Evolutionary conservation across 192 early-diverging fungal species (phyloP).

Genomic region (Linderina pennispora): DNA sequence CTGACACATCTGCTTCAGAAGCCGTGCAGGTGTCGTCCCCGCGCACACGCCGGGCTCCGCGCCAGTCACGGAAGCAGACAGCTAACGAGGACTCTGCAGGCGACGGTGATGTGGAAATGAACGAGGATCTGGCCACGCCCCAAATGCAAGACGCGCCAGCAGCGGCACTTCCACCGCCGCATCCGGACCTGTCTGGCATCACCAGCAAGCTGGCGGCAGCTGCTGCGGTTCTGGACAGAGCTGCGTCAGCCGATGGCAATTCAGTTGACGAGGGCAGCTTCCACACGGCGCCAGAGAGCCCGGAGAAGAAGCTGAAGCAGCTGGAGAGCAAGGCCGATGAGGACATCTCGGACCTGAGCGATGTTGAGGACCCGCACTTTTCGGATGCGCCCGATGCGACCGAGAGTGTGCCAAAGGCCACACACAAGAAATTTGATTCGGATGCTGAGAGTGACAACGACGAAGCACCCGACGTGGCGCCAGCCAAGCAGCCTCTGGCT

Average conservation of each 20-base stretch:
- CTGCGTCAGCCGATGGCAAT: too few species aligned
- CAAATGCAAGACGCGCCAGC: too few species aligned
- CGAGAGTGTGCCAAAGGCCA: background rate
- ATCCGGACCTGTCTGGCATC: conserved; percentile 20
- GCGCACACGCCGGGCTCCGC: too few species aligned
- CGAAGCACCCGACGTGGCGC: conserved; percentile 3
- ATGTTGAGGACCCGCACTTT: conserved; percentile 40
- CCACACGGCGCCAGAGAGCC: conserved; percentile 26
- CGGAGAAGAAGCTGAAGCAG: conserved; percentile 5
- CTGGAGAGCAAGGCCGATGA: conserved; percentile 1
- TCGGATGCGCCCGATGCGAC: conserved; percentile 1
- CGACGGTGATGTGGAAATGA: background rate
- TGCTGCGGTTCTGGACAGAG: background rate
- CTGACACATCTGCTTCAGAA: too few species aligned
- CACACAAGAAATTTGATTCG: conserved; percentile 8
- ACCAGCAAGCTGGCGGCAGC: conserved; percentile 9
- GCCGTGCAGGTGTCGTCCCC: too few species aligned
- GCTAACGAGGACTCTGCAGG: too few species aligned
- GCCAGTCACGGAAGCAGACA: too few species aligned
- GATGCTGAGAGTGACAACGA: conserved; percentile 12
- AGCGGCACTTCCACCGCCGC: conserved; percentile 19
- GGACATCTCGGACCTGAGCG: conserved; percentile 44
- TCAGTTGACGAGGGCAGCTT: conserved; percentile 16
- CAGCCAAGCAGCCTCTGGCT: background rate
- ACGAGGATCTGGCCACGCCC: too few species aligned